A percentile compares a stretch with the other conserved stretches of the same genome.
These are phyloP conservation scores for Drosera capensis DNA, from an alignment of 148 eudicot species.

Conservation along the genomic window DNA sequence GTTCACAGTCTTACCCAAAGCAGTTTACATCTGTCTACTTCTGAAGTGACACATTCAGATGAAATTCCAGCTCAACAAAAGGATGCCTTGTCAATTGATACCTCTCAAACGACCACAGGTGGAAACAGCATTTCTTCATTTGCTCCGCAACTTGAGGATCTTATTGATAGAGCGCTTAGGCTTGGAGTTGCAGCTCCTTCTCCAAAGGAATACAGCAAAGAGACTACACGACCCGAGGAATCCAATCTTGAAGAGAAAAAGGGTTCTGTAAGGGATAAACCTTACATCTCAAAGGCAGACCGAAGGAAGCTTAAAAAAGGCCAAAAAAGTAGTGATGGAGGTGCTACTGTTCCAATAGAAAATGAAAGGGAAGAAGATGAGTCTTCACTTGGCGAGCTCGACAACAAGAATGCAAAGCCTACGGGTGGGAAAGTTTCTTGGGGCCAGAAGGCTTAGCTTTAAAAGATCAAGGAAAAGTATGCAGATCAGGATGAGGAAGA, in stretches of 20 bases:
- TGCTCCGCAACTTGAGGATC: conserved; percentile 60
- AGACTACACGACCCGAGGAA: conserved; percentile 31
- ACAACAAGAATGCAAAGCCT: conserved; percentile 23
- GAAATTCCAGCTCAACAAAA: conserved; percentile 17
- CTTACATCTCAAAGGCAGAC: conserved; percentile 81
- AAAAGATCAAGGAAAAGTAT: conserved; percentile 95
- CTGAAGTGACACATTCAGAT: conserved; percentile 15
- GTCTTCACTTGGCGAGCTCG: conserved; percentile 20
- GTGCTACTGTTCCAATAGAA: conserved; percentile 13
- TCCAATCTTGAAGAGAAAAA: conserved; percentile 22
- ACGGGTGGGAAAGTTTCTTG: conserved; percentile 63
- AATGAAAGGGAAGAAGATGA: conserved; percentile 21
- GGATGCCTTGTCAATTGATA: conserved; percentile 3
- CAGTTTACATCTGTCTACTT: conserved; percentile 11
- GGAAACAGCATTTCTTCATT: conserved; percentile 20
- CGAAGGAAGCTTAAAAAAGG: conserved; percentile 88
- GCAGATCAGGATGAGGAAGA: conserved; percentile 97
- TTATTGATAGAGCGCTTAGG: conserved; percentile 90
- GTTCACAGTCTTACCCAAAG: conserved; percentile 5
- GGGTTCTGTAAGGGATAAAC: conserved; percentile 44
- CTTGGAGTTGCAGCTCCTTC: conserved; percentile 62
- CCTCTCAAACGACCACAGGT: conserved; percentile 16
- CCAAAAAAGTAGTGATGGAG: conserved; percentile 26
- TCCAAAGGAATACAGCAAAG: conserved; percentile 32
- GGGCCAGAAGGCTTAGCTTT: conserved; percentile 90